Conservation (phyloP, 2,329 filamentous ascomycete genomes). For the Chaetomium strumarium region DNA sequence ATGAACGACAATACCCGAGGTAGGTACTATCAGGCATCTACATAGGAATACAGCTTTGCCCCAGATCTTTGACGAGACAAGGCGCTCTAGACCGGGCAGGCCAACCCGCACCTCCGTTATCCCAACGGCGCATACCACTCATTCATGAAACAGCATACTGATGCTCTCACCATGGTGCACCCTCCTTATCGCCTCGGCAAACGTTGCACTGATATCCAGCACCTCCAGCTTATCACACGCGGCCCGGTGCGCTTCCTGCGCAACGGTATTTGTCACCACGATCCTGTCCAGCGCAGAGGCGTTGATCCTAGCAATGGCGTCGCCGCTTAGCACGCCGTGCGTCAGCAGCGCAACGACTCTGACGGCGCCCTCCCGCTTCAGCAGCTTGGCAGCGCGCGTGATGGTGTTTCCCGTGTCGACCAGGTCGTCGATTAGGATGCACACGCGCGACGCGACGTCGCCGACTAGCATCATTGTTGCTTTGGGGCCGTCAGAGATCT, state of each 20-base stretch:
- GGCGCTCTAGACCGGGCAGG: background rate
- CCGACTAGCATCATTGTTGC: conserved; percentile 84
- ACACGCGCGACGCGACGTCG: conserved; percentile 62
- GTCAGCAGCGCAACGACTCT: conserved; percentile 88
- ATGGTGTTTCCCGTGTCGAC: conserved; percentile 97
- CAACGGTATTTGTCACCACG: conserved; percentile 90
- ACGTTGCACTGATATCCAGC: conserved; percentile 81
- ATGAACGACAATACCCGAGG: background rate
- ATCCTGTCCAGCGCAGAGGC: conserved; percentile 88
- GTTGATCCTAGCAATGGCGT: conserved; percentile 90
- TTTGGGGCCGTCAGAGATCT: conserved; percentile 67
- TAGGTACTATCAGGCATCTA: background rate
- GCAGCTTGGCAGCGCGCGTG: conserved; percentile 88
- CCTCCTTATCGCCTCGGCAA: conserved; percentile 90
- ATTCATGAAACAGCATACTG: conserved; percentile 85
- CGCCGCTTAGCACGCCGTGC: conserved; percentile 89
- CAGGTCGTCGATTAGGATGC: conserved; percentile 90
- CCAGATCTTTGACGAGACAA: background rate
- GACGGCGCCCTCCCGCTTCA: conserved; percentile 88
- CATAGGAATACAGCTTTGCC: background rate
- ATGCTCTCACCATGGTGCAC: conserved; percentile 98
- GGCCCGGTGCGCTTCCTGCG: conserved; percentile 68
- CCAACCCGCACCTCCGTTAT: background rate
- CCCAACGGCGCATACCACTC: background rate
- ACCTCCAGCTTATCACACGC: conserved; percentile 85